phyloP scores from a whole-genome alignment of 495 filamentous ascomycete genomes.

The Saxophila tyrrhenica region DNA sequence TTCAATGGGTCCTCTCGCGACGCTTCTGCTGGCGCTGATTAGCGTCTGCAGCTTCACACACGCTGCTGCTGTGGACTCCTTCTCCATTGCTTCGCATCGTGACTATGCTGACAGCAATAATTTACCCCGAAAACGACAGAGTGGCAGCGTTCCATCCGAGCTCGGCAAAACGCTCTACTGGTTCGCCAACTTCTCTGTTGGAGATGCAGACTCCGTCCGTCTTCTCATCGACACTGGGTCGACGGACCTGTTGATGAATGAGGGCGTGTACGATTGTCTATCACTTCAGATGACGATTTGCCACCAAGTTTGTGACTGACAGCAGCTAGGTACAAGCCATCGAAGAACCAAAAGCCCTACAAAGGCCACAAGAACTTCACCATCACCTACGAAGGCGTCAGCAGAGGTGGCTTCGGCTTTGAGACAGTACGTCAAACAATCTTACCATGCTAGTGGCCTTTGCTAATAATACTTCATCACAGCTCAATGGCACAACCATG shows the following conservation, averaged over 20 bases:
- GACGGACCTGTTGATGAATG: not conserved
- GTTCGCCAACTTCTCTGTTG: not conserved
- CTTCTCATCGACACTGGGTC: constrained; percentile 1
- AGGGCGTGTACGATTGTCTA: not conserved
- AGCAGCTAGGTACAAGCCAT: not conserved
- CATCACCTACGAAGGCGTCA: not conserved
- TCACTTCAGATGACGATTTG: not conserved
- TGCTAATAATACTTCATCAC: no score
- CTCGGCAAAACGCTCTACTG: not conserved
- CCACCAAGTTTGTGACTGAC: not conserved
- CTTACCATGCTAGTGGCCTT: not conserved
- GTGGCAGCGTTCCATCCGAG: not conserved
- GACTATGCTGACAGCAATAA: not conserved
- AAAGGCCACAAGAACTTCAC: not conserved
- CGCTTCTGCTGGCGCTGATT: not conserved
- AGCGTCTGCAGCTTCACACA: not conserved
- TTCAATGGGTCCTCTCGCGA: not conserved
- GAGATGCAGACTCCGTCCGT: not conserved
- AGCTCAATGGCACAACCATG: not conserved
- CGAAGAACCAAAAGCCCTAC: not conserved
- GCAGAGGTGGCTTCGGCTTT: not conserved
- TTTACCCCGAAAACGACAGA: not conserved
- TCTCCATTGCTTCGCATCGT: not conserved
- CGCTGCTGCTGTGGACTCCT: not conserved
- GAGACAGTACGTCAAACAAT: not conserved